Conservation (phyloP, 2,329 filamentous ascomycete genomes). For the Penicillium sp. region DNA sequence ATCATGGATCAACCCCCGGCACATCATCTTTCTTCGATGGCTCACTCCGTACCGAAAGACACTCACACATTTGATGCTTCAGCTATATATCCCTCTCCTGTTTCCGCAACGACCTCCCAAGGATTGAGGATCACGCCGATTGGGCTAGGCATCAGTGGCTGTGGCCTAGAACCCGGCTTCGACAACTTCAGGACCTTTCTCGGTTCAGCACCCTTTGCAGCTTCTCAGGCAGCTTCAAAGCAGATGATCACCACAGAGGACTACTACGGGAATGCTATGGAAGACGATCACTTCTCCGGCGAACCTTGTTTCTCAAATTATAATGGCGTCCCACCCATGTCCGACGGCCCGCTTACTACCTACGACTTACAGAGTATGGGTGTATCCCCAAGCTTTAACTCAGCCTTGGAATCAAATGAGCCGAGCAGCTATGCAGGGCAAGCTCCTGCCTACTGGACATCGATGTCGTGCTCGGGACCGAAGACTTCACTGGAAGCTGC, state of each 20-base stretch:
- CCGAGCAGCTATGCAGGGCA: slow-evolving; percentile 12
- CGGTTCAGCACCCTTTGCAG: slow-evolving; percentile 18
- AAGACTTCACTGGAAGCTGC: slow-evolving; percentile 16
- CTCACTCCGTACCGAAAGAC: slow-evolving; percentile 12
- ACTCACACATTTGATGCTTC: slow-evolving; percentile 16
- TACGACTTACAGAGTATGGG: slow-evolving; percentile 24
- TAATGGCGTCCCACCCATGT: slow-evolving; percentile 17
- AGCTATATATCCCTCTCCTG: slow-evolving; percentile 25
- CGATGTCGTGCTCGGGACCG: slow-evolving; percentile 24
- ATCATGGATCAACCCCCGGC: slow-evolving; percentile 14
- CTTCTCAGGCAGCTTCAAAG: slow-evolving; percentile 23
- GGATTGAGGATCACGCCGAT: slow-evolving; percentile 15
- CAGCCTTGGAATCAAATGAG: slow-evolving; percentile 15
- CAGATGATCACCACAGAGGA: slow-evolving; percentile 19
- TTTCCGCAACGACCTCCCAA: slow-evolving; percentile 16
- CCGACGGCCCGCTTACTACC: slow-evolving; percentile 25
- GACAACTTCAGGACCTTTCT: slow-evolving; percentile 22
- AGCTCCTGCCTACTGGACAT: slow-evolving; percentile 24
- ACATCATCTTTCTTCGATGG: slow-evolving; percentile 3
- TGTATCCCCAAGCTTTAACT: slow-evolving; percentile 26
- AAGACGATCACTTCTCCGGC: slow-evolving; percentile 19
- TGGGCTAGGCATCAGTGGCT: slow-evolving; percentile 34
- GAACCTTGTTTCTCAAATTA: slow-evolving; percentile 26
- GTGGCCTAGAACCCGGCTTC: slow-evolving; percentile 22
- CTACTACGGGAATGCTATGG: slow-evolving; percentile 23